Percentiles rank a stretch among this genome's conserved stretches.
Conservation (phyloP, 164 flowering plant genomes). For the Aristolochia contorta region DNA sequence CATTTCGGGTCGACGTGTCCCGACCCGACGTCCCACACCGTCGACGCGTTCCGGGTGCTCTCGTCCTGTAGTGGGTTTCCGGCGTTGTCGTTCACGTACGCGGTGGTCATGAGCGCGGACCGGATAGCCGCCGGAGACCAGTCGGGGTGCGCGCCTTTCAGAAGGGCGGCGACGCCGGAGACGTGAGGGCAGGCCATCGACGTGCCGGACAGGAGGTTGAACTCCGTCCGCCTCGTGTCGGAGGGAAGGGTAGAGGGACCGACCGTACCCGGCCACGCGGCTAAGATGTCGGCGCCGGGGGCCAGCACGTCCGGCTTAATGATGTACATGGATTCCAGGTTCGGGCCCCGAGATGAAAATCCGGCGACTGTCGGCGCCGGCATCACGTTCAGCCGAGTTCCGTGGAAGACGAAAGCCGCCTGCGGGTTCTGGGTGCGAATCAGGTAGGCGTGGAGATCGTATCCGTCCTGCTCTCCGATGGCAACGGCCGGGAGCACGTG, state of each 20-base stretch:
- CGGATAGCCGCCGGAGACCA: conserved; percentile 42
- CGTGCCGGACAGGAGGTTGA: conserved; percentile 57
- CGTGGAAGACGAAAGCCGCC: conserved; percentile 28
- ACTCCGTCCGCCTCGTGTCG: conserved; percentile 31
- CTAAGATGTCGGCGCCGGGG: conserved; percentile 64
- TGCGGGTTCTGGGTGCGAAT: conserved; percentile 8
- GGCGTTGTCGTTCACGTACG: conserved; percentile 12
- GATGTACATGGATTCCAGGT: conserved; percentile 15
- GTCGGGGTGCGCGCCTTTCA: conserved; percentile 46
- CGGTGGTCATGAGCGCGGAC: conserved; percentile 43
- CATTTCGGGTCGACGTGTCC: conserved; percentile 32
- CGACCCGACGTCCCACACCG: conserved; percentile 29
- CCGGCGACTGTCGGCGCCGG: conserved; percentile 49
- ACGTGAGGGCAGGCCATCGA: conserved; percentile 61
- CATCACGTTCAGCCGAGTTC: conserved; percentile 26
- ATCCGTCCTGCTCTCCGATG: conserved; percentile 20
- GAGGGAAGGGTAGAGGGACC: conserved; percentile 18
- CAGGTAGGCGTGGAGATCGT: conserved; percentile 13
- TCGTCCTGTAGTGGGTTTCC: conserved; percentile 12
- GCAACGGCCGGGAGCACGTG: conserved; percentile 34
- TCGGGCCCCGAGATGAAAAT: conserved; percentile 58
- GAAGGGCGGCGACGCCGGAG: conserved; percentile 33
- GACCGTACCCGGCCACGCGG: conserved; percentile 40
- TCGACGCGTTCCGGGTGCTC: conserved; percentile 26
- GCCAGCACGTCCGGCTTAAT: conserved; percentile 64